Conservation (phyloP, 2,329 filamentous ascomycete species). For the Bipolaris zeicola region DNA sequence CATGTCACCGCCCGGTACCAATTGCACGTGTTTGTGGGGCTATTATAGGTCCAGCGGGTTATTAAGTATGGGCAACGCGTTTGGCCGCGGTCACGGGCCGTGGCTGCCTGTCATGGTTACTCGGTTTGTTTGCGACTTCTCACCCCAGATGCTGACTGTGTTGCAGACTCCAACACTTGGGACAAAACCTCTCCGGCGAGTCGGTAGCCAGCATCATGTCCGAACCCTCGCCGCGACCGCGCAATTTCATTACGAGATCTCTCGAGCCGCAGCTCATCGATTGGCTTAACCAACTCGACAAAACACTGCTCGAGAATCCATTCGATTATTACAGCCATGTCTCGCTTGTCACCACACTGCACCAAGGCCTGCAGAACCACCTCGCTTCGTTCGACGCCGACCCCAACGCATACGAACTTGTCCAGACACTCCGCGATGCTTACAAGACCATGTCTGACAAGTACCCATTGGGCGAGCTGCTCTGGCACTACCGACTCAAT, state of each 20-base stretch:
- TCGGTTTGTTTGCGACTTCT: slow-evolving; percentile 16
- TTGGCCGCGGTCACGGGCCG: slow-evolving; percentile 26
- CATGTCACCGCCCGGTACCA: not conserved
- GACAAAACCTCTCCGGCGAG: slow-evolving; percentile 49
- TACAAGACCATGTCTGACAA: slow-evolving; percentile 65
- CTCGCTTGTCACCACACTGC: slow-evolving; percentile 55
- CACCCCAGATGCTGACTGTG: slow-evolving; percentile 15
- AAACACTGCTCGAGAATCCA: slow-evolving; percentile 53
- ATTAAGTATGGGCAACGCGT: slow-evolving; percentile 17
- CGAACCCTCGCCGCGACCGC: slow-evolving; percentile 52
- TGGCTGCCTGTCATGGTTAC: slow-evolving; percentile 23
- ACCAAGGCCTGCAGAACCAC: slow-evolving; percentile 55
- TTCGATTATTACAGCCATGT: slow-evolving; percentile 58
- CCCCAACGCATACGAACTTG: slow-evolving; percentile 52
- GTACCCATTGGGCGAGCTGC: slow-evolving; percentile 75
- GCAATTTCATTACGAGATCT: slow-evolving; percentile 50
- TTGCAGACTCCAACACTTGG: slow-evolving; percentile 39
- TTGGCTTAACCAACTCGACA: slow-evolving; percentile 52
- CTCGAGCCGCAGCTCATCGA: slow-evolving; percentile 53
- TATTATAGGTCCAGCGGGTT: not conserved
- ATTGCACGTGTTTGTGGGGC: not conserved
- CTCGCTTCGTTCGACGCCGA: slow-evolving; percentile 38
- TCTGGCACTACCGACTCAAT: slow-evolving; percentile 77
- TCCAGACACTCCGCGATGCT: slow-evolving; percentile 55
- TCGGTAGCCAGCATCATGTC: slow-evolving; percentile 56